A percentile compares a stretch with the other conserved stretches of the same genome.
phyloP scores from a whole-genome alignment of 441 rosid species.

The Euphorbia corollata region DNA sequence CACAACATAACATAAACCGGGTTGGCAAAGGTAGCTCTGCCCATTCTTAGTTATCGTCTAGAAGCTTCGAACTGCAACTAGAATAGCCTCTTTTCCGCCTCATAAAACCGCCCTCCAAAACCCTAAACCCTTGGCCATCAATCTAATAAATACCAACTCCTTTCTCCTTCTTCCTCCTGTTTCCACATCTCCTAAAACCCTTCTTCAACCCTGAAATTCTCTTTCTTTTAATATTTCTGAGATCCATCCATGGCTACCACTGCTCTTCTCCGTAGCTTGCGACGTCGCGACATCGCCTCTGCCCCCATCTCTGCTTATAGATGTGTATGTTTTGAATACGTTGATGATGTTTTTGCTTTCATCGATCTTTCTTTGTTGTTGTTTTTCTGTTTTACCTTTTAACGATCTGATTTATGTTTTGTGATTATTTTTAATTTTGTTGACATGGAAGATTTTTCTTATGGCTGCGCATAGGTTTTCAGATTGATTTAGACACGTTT shows the following conservation, averaged over 20 bases:
- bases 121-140: constrained; percentile 4
- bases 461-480: neutral
- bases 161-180: neutral
- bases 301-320: constrained; percentile 54
- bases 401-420: neutral
- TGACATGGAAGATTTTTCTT: neutral
- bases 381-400: neutral
- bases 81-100: constrained; percentile 1
- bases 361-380: neutral
- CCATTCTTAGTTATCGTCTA: no score
- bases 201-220: neutral
- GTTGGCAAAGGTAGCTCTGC: no score
- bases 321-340: constrained; percentile 36
- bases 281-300: constrained; percentile 64
- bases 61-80: neutral
- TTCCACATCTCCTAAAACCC: neutral
- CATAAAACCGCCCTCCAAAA: neutral
- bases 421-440: neutral
- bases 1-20: no score
- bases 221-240: neutral
- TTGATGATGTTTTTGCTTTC: neutral
- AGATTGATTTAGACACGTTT: neutral
- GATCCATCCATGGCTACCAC: constrained; percentile 51
- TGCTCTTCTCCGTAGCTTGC: constrained; percentile 56
- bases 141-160: neutral